Evolutionary conservation across 768 basidiomycete species (phyloP).

Genomic region (Coprinopsis strossmayeri): DNA sequence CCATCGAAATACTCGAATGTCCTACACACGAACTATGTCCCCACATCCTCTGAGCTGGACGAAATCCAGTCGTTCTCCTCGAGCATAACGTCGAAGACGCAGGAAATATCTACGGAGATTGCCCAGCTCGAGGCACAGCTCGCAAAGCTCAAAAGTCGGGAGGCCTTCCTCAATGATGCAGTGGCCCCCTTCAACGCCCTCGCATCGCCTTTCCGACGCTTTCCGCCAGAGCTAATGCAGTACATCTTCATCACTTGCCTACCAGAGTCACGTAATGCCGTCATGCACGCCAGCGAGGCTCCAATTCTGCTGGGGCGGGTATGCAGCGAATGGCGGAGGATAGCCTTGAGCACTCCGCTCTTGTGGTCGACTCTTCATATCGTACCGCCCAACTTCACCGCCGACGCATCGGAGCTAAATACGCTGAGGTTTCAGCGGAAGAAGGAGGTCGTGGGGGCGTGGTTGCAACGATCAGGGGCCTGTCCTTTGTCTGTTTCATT

Average conservation of each 20-base stretch:
- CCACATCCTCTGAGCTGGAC: not conserved
- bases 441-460: constrained; percentile 1
- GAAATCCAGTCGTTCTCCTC: constrained; percentile 2
- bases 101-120: not conserved
- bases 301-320: constrained; percentile 10
- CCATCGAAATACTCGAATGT: not conserved
- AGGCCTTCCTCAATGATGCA: not conserved
- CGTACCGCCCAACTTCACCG: constrained; percentile 2
- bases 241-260: constrained; percentile 12
- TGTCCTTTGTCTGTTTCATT: constrained; percentile 12
- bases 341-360: constrained; percentile 3
- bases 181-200: constrained; percentile 3
- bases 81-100: not conserved
- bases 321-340: constrained; percentile 11
- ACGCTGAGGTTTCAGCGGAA: not conserved
- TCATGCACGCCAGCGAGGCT: constrained; percentile 10
- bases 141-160: not conserved
- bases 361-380: constrained; percentile 12
- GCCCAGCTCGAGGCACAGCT: not conserved
- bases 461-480: constrained; percentile 6
- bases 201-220: constrained; percentile 5
- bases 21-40: constrained; percentile 10
- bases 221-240: constrained; percentile 7
- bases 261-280: constrained; percentile 8
- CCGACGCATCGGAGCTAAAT: not conserved